Percentiles rank a stretch among this genome's conserved stretches.
Evolutionary conservation across 2,329 filamentous ascomycete genomes (phyloP).

Genomic region (Monosporascus sp.): DNA sequence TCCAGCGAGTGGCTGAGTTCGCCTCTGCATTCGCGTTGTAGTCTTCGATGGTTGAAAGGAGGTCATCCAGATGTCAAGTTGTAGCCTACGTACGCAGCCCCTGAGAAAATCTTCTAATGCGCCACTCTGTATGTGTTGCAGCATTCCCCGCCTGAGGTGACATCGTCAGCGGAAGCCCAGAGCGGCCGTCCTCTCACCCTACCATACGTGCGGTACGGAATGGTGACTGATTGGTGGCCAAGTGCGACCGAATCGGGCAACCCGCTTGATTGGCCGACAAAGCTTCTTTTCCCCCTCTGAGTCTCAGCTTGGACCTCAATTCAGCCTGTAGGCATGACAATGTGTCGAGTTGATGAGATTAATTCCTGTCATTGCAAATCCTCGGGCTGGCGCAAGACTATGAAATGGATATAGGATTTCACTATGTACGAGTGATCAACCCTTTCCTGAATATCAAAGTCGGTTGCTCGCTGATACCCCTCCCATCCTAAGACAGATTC

Average conservation of each 20-base stretch:
- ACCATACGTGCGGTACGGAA: not conserved
- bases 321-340: not conserved
- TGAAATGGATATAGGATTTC: too few species aligned
- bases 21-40: too few species aligned
- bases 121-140: not conserved
- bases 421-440: too few species aligned
- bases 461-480: too few species aligned
- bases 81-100: too few species aligned
- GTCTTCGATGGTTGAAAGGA: too few species aligned
- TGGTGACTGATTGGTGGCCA: slow-evolving; percentile 6
- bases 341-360: not conserved
- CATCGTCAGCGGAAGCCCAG: not conserved
- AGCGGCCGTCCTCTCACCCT: not conserved
- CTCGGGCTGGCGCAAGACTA: too few species aligned
- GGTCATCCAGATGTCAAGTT: too few species aligned
- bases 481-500: too few species aligned
- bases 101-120: too few species aligned
- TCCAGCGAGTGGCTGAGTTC: too few species aligned
- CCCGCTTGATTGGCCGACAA: slow-evolving; percentile 7
- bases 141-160: not conserved
- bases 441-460: too few species aligned
- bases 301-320: not conserved
- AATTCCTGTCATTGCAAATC: not conserved
- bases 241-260: slow-evolving; percentile 9
- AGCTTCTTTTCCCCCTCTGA: not conserved